Conservation (phyloP, 139 green algal species). For the Chlamydomonas urium region DNA sequence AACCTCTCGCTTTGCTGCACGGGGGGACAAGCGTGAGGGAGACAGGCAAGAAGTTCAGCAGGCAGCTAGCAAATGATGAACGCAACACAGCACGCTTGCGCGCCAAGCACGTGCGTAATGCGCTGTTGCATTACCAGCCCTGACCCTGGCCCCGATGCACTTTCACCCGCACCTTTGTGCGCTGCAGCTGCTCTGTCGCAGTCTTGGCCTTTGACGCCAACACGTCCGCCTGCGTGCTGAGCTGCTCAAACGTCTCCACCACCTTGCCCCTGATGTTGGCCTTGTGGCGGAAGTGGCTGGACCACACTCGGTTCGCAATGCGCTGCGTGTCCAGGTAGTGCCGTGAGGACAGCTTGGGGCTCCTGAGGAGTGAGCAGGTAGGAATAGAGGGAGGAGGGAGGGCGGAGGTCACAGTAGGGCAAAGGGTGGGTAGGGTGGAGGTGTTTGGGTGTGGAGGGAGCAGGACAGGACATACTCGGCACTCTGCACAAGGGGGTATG, state of each 20-base stretch:
- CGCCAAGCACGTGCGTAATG: neutral
- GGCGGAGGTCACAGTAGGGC: neutral
- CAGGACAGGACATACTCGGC: no score
- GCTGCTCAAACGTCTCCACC: conserved; percentile 40
- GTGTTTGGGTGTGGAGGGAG: no score
- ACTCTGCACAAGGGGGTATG: no score
- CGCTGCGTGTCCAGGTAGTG: conserved; percentile 34
- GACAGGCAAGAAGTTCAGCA: neutral
- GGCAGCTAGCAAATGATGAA: neutral
- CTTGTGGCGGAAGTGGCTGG: conserved; percentile 34
- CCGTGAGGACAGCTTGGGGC: conserved; percentile 4
- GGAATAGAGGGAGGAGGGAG: neutral
- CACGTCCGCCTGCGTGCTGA: conserved; percentile 30
- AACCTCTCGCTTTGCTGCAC: conserved; percentile 13
- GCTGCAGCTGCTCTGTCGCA: neutral
- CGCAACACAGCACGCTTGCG: neutral
- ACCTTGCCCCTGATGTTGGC: conserved; percentile 27
- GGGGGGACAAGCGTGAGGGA: neutral
- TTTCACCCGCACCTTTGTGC: neutral
- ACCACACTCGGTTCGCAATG: conserved; percentile 43
- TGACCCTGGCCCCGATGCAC: neutral
- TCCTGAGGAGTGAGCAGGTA: conserved; percentile 17
- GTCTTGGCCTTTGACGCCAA: conserved; percentile 16
- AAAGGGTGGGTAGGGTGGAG: no score
- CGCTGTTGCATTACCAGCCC: neutral